Evolutionary conservation across 345 rosid genomes (phyloP).

Genomic region (Pistacia vera): DNA sequence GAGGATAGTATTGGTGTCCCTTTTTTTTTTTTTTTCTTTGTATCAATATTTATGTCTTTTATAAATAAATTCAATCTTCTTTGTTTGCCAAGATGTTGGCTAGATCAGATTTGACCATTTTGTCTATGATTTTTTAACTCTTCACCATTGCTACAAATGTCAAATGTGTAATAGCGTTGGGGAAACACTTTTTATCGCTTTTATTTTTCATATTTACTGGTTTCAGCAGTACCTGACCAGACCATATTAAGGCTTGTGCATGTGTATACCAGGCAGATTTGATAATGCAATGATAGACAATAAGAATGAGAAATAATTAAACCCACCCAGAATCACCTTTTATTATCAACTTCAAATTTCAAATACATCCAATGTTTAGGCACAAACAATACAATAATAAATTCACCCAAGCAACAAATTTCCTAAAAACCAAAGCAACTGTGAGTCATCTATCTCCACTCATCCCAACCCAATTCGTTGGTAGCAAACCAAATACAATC

Average conservation of each 20-base stretch:
- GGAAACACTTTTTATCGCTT: too few species aligned
- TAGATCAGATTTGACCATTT: neutral
- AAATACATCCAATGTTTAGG: neutral
- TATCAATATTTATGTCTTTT: too few species aligned
- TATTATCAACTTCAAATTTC: constrained; percentile 7
- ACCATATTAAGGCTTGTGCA: too few species aligned
- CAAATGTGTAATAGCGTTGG: too few species aligned
- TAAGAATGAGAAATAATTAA: neutral
- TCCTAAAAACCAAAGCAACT: neutral
- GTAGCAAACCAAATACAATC: neutral
- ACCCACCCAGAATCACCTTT: constrained; percentile 13
- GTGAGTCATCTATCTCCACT: neutral
- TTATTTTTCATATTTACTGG: too few species aligned
- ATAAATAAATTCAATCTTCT: too few species aligned
- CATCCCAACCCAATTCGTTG: constrained; percentile 4
- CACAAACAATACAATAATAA: neutral
- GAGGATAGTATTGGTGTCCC: too few species aligned
- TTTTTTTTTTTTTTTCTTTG: too few species aligned
- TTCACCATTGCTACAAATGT: too few species aligned
- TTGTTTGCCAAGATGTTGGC: neutral
- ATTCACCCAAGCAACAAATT: constrained; percentile 1
- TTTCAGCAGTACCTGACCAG: too few species aligned
- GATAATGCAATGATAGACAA: neutral
- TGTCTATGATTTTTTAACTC: neutral
- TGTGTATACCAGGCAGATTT: neutral